phyloP scores from a whole-genome alignment of 306 rosid genomes.

The Sechiopsis laciniata region DNA sequence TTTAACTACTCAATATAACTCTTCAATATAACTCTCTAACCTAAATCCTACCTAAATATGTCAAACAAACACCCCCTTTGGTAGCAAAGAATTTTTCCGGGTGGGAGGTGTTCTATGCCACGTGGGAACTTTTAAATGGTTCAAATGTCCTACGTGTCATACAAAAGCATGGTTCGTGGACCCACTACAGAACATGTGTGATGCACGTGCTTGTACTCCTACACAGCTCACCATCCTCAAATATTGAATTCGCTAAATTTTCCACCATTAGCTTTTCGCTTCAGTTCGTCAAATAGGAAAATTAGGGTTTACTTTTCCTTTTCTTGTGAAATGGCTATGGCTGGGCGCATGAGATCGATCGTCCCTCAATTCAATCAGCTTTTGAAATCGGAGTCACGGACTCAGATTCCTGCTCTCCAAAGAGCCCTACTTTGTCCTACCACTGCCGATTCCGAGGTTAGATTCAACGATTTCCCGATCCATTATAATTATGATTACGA shows the following conservation, averaged over 20 bases:
- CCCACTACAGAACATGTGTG: background rate
- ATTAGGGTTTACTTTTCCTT: slow-evolving; percentile 1
- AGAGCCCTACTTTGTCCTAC: slow-evolving; percentile 22
- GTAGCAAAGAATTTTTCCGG: no score
- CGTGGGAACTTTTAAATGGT: background rate
- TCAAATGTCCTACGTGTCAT: background rate
- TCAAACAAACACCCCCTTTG: no score
- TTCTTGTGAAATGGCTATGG: slow-evolving; percentile 7
- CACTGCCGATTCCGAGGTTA: slow-evolving; percentile 10
- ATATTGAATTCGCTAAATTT: background rate
- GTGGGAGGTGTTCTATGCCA: background rate
- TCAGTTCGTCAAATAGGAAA: background rate
- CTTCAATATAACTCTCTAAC: no score
- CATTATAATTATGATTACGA: no score
- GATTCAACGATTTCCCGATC: background rate
- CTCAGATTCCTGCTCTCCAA: slow-evolving; percentile 7
- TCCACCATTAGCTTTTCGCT: background rate
- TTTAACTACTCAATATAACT: no score
- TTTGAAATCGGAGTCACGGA: slow-evolving; percentile 17
- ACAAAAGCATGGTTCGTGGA: background rate
- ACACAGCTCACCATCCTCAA: background rate
- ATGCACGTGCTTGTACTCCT: background rate
- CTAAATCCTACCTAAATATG: no score
- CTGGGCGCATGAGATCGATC: slow-evolving; percentile 20
- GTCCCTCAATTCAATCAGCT: slow-evolving; percentile 15